These are phyloP conservation scores for Vitis amurensis DNA, from an alignment of 164 flowering plant genomes.

Conservation along the genomic window DNA sequence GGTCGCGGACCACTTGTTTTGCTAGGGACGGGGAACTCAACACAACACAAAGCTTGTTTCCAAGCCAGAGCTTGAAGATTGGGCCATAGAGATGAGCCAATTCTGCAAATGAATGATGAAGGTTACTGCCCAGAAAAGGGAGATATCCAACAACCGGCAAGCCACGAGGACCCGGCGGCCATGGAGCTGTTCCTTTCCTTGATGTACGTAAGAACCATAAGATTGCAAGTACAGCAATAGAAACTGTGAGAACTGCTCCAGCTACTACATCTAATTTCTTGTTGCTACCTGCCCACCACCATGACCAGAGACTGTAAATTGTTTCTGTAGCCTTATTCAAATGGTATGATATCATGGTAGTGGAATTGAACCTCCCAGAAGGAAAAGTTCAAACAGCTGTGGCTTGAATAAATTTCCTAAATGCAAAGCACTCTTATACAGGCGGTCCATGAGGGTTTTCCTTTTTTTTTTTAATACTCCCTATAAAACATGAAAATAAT, in stretches of 20 bases:
- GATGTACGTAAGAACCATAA: not conserved
- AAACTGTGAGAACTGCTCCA: not conserved
- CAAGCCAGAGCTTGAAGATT: conserved; percentile 12
- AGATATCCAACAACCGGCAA: conserved; percentile 18
- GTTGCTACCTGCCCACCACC: not conserved
- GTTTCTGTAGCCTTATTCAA: not conserved
- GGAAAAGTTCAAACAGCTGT: no score
- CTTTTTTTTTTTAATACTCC: no score
- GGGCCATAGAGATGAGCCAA: conserved; percentile 13
- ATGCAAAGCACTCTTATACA: no score
- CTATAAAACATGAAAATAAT: no score
- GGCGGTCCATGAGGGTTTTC: no score
- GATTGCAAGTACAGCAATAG: not conserved
- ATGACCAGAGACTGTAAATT: not conserved
- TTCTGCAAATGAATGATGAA: conserved; percentile 6
- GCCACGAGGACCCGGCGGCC: conserved; percentile 22
- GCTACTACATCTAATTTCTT: not conserved
- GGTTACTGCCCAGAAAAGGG: conserved; percentile 13
- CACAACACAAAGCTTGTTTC: conserved; percentile 6
- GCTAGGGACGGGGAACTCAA: conserved; percentile 4
- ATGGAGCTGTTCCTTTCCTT: not conserved
- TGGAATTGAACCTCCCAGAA: no score
- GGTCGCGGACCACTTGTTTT: conserved; percentile 17
- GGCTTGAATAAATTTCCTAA: no score
- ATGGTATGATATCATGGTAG: no score